Conservation (phyloP, 371 early-diverging fungal species). For the Mucor indicus region DNA sequence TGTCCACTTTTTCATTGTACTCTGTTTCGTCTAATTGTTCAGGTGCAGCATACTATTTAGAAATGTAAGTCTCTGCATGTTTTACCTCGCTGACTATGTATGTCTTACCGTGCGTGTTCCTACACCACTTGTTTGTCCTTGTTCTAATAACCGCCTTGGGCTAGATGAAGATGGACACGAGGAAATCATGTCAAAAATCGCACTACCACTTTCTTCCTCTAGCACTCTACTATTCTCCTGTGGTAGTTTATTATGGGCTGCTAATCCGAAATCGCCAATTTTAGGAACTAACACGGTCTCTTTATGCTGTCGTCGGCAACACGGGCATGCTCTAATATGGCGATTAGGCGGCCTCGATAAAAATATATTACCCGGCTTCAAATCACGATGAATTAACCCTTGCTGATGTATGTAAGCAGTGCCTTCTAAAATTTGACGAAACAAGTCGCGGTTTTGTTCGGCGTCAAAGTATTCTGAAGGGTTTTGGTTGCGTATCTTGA, state of each 20-base stretch:
- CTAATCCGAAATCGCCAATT: slow-evolving; percentile 87
- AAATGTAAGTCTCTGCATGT: too few species aligned
- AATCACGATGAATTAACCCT: too few species aligned
- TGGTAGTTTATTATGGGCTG: slow-evolving; percentile 56
- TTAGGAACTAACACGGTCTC: slow-evolving; percentile 69
- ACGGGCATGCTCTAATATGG: background rate
- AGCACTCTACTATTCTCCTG: too few species aligned
- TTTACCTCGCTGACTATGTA: too few species aligned
- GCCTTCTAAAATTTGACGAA: slow-evolving; percentile 54
- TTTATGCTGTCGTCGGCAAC: slow-evolving; percentile 15
- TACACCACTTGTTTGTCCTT: slow-evolving; percentile 49
- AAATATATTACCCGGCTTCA: slow-evolving; percentile 81
- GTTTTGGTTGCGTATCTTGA: slow-evolving; percentile 34
- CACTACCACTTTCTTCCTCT: too few species aligned
- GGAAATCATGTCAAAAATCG: background rate
- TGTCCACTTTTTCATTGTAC: too few species aligned
- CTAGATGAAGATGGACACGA: background rate
- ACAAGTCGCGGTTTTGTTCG: slow-evolving; percentile 46
- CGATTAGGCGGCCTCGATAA: slow-evolving; percentile 21
- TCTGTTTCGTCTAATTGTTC: too few species aligned
- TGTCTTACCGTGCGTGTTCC: slow-evolving; percentile 72
- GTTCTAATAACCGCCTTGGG: background rate
- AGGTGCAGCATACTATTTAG: too few species aligned
- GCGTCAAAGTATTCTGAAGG: slow-evolving; percentile 22
- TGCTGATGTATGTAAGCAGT: too few species aligned